Evolutionary conservation across 306 rosid genomes (phyloP), one percentile per base, ranked within the genome.

Genomic region (Aeschynomene evenia): DNA sequence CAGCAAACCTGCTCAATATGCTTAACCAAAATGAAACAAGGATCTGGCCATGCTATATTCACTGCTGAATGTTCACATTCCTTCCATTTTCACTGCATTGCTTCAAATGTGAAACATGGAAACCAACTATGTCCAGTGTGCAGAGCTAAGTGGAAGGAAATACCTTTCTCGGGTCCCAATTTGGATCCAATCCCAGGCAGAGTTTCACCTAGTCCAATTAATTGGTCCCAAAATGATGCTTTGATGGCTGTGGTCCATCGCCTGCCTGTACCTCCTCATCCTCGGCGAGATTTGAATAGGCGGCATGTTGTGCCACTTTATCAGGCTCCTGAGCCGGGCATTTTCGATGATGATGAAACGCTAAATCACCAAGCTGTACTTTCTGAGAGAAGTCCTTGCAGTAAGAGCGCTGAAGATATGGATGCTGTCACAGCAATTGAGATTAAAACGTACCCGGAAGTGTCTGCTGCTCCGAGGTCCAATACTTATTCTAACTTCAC

Each of bases 21-120:
- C 85, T 83, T 88, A 63, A 75, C 89, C 73, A 88, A 94, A 77
- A 84, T 94, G 96, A 88, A 88, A 58, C 95, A 90, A 85, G 97
- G 97, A 70, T 89, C 88, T 14, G 99, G 99, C 23, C 99, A 84
- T 12, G 99, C 99, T 54, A 80, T 94, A 71, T 94, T 94, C 86
- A 88, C 97, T 0, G 99, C 97, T 0, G 99, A 94, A 64, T 94
- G 99, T 71, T 88, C 99, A 1, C 99, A 94, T 77, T 90, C 96
- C 45, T 94, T 94, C 75, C 99, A 94, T 83, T 94, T 94, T 71
- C 96, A 94, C 68, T 94, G 99, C 78, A 91, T 94, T 53, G 82
- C 90, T 54, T 90, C 97, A 18, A 90, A 85, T 48, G 96, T 88
- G 54, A 94, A 87, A 75, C 97, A 88, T 14, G 99, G 97, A 63